Base-by-base conservation (phyloP, 306 rosid species). In the Corylus heterophylla region DNA sequence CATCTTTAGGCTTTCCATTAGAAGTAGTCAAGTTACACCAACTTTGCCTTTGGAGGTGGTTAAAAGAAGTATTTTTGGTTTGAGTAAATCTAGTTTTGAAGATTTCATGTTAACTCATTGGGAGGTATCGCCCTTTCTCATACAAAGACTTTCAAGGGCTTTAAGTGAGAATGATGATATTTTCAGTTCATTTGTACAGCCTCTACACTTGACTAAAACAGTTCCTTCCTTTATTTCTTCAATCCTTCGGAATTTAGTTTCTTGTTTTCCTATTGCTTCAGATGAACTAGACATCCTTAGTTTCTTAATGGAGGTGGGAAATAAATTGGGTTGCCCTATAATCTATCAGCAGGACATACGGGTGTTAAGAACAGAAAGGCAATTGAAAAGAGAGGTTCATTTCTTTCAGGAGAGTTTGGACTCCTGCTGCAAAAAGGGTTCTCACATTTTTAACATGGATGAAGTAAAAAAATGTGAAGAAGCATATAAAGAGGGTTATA, bases 261-360 rank as follows among this genome's bases (percentile, higher is more conserved):
- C 98, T 74, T 93, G 97, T 88, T 86, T 85, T 51, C 98, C 97
- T 54, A 86, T 90, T 82, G 90, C 93, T 80, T 90, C 93, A 20
- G 97, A 91, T 83, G 98, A 93, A 83, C 76, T 86, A 11, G 85
- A 88, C 76, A 88, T 91, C 68, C 86, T 86, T 66, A 78, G 78
- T 79, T 93, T 90, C 76, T 64, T 93, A 75, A 86, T 80, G 67
- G 97, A 91, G 81, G 91, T 79, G 74, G 87, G 82, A 67, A 81
- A 64, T 71, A 87, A 78, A 81, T 61, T 93, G 82, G 98, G 98
- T 71, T 90, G 88, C 80, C 95, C 93, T 73, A 69, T 91, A 76
- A 76, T 88, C 68, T 93, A 90, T 71, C 86, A 86, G 86, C 95
- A 93, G 85, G 97, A 91, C 80, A 85, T 93, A 42, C 87, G 93